Base-by-base conservation (phyloP, 176 grass and related monocot genomes). In the Guadua angustifolia region DNA sequence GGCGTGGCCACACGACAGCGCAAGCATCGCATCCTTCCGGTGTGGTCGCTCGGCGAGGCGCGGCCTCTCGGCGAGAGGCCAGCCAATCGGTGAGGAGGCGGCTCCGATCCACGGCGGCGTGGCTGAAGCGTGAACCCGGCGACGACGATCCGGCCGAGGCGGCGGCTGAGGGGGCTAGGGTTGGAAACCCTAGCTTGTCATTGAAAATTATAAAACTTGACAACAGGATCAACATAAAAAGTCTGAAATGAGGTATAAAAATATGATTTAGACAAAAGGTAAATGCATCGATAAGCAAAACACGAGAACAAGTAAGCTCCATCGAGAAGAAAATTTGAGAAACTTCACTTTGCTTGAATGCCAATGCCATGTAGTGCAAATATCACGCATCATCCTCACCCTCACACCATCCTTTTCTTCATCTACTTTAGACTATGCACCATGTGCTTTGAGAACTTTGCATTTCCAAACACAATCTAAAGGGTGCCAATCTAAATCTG, bases 231-330 rank as follows among this genome's bases (percentile, higher is more conserved):
- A 53, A 51, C 46, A 82, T 5, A 55, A 39, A 58, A 60, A 83
- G 4, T 15, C 9, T 47, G 7, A 39, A 55, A 38, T 66, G 9
- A 51, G 51, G 44, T 35, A 79, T 9, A 83, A 64, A 70, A 66
- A 70, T 26, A 67, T 65, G 46, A 19, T 39, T 6, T 39, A 55
- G 19, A 70, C 9, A 78, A 0, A 82, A 79, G 26, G 53, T 22
- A 77, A 61, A 72, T 45, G 42, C 44, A 69, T 66, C 39, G 47
- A 80, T 38, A 79, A 56, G 51, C 17, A 55, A 81, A 75, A 98
- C 96, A 93, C 92, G 93, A 98, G 91, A 91, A 92, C 53, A 99
- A 89, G 81, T 95, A 92, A 70, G 96, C 87, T 74, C 88, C 93
- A 56, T 95, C 93, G n/a, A 58, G 89, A 87, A 63, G 93, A 90